Evolutionary conservation across 1,284 basidiomycete species (phyloP), one percentile per base, ranked within the genome.

Genomic region (Clitocybe nebularis): DNA sequence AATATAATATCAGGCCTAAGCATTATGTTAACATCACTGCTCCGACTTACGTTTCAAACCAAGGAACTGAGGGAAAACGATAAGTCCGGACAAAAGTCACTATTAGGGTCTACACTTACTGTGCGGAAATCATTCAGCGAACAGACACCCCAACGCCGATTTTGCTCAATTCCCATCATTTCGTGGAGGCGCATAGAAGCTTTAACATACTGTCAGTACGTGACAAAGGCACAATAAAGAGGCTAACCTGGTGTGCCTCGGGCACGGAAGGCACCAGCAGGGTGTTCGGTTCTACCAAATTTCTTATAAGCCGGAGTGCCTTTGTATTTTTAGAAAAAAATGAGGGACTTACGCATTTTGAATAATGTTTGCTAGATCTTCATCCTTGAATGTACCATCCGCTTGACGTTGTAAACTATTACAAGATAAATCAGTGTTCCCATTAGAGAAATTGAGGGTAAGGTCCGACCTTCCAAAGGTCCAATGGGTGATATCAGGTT

Each of bases 111-210:
- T 11, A 26, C 21, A 36, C 66, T 41, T 40, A 77, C 80, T 69
- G 76, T 77, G 44, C 89, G 74, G 67, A 93, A 93, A 53, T 93
- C 90, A 55, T 93, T 93, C 51, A 93, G 60, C 3, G 85, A 84
- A 58, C 89, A 92, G 24, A 84, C 78, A 34, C 87, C 86, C 89
- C 89, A 93, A n/a, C 61, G 56, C 19, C 89, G 73, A 52, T 79
- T 84, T 49, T 84, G 74, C 53, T 86, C 79, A 45, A 92, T 89
- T 38, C 87, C 84, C 79, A 93, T 84, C 34, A 90, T 74, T 59
- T 92, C 89, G 48, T 90, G 77, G 19, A 90, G 62, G 41, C 77
- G 79, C 81, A 93, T 84, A 41, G 76, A 53, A 21, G 61, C 69
- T 69, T 23, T 13, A 32, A 29, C 21, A 16, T 14, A 30, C 20